Evolutionary conservation across 1,284 basidiomycete species (phyloP).

Genomic region (Pisolithus thermaeus): DNA sequence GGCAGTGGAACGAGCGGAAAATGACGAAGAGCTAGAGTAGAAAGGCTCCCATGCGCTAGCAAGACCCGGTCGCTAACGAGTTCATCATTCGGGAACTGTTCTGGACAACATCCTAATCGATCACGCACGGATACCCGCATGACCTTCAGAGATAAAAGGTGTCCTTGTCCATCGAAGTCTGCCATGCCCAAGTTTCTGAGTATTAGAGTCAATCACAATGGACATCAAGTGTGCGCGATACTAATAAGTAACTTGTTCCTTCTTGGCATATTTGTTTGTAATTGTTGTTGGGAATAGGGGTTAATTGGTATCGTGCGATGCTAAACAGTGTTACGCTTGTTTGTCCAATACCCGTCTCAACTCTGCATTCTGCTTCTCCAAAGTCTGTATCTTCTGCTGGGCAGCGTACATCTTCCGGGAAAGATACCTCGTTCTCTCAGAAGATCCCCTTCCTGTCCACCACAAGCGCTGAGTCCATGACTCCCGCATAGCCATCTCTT

Average conservation of each 20-base stretch:
- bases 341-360: constrained; percentile 57
- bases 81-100: constrained; percentile 3
- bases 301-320: not conserved
- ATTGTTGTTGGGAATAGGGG: too few species aligned
- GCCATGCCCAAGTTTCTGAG: constrained; percentile 10
- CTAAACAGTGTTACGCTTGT: constrained; percentile 6
- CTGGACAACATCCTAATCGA: constrained; percentile 5
- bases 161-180: constrained; percentile 44
- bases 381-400: constrained; percentile 56
- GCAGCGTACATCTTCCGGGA: constrained; percentile 70
- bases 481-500: constrained; percentile 49
- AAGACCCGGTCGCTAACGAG: constrained; percentile 59
- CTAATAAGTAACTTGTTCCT: too few species aligned
- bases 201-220: too few species aligned
- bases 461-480: constrained; percentile 37
- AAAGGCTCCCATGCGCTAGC: constrained; percentile 76
- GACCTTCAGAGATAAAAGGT: constrained; percentile 70
- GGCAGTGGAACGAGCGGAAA: constrained; percentile 71
- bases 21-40: constrained; percentile 74
- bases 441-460: constrained; percentile 47
- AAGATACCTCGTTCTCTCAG: constrained; percentile 62
- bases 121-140: constrained; percentile 74
- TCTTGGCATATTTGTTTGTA: too few species aligned
- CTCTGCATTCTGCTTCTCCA: constrained; percentile 66
- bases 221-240: too few species aligned